Conservation (phyloP, 192 early-diverging fungal species). For the Entomortierella parvispora region DNA sequence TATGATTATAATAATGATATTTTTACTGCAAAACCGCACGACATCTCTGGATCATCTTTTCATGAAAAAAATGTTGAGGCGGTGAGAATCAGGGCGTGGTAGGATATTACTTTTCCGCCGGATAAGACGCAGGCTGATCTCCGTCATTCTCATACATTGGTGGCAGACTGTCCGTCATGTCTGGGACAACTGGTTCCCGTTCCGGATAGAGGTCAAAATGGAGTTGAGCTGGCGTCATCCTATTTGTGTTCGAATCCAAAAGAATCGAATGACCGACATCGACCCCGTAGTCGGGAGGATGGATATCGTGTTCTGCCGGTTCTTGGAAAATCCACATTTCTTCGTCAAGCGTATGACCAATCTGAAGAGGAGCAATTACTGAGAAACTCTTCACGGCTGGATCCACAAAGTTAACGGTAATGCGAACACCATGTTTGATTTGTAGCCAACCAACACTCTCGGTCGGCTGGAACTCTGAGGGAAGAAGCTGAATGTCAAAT, state of each 20-base stretch:
- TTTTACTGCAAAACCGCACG: no score
- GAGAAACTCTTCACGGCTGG: slow-evolving; percentile 14
- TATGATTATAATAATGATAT: no score
- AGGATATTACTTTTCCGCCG: slow-evolving; percentile 9
- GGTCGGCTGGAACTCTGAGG: slow-evolving; percentile 8
- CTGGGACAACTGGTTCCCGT: slow-evolving; percentile 33
- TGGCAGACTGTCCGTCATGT: slow-evolving; percentile 26
- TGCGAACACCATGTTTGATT: slow-evolving; percentile 24
- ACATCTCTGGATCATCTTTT: no score
- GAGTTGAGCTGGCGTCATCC: slow-evolving; percentile 14
- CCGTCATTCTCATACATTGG: slow-evolving; percentile 30
- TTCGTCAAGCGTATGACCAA: slow-evolving; percentile 20
- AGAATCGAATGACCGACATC: slow-evolving; percentile 14
- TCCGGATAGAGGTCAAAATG: slow-evolving; percentile 27
- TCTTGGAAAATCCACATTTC: slow-evolving; percentile 21
- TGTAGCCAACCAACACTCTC: slow-evolving; percentile 23
- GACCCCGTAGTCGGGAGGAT: slow-evolving; percentile 32
- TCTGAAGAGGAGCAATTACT: slow-evolving; percentile 29
- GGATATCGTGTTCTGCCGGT: slow-evolving; percentile 11
- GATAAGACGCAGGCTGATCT: slow-evolving; percentile 13
- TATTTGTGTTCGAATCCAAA: slow-evolving; percentile 40
- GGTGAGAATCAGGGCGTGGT: no score
- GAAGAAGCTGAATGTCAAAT: slow-evolving; percentile 14
- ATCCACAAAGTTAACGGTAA: slow-evolving; percentile 26
- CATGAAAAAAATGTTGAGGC: no score